These are phyloP conservation scores for Rhodofomes roseus DNA, from an alignment of 1,284 basidiomycete genomes.

Conservation along the genomic window DNA sequence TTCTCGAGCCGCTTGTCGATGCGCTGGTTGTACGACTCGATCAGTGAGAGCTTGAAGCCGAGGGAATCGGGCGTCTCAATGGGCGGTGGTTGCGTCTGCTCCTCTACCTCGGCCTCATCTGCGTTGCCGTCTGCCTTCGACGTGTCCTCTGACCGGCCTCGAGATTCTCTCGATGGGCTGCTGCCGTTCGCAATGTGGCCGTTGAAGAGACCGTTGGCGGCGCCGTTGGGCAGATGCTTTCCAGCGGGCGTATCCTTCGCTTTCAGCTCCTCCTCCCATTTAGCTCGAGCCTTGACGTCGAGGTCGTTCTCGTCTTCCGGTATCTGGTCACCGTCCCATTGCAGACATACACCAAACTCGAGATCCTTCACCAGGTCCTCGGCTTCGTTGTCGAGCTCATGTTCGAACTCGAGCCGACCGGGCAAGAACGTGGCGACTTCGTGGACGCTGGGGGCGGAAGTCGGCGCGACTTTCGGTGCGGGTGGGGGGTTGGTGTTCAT, in stretches of 20 bases:
- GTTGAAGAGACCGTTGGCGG: conserved; percentile 43
- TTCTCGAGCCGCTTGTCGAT: conserved; percentile 86
- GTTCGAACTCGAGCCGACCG: conserved; percentile 95
- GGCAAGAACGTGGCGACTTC: conserved; percentile 94
- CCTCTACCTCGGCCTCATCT: conserved; percentile 44
- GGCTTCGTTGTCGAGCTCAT: conserved; percentile 95
- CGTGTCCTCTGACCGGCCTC: conserved; percentile 26
- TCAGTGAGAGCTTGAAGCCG: conserved; percentile 84
- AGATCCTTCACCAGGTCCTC: conserved; percentile 95
- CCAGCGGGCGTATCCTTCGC: conserved; percentile 32
- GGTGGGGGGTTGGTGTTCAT: conserved; percentile 55
- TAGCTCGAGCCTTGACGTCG: conserved; percentile 64
- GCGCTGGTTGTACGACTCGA: conserved; percentile 92
- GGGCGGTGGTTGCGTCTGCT: conserved; percentile 66
- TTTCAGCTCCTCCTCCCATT: conserved; percentile 63
- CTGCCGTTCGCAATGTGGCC: conserved; percentile 32
- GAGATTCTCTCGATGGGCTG: conserved; percentile 23
- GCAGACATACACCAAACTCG: conserved; percentile 87
- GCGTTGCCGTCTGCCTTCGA: conserved; percentile 42
- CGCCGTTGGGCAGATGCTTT: conserved; percentile 30
- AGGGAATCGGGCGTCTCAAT: conserved; percentile 87
- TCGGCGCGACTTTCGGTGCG: conserved; percentile 71
- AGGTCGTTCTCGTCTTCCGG: conserved; percentile 69
- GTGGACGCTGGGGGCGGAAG: conserved; percentile 93
- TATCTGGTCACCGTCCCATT: conserved; percentile 85